Conservation (phyloP, 495 filamentous ascomycete genomes). For the Pyrenula massariospora region DNA sequence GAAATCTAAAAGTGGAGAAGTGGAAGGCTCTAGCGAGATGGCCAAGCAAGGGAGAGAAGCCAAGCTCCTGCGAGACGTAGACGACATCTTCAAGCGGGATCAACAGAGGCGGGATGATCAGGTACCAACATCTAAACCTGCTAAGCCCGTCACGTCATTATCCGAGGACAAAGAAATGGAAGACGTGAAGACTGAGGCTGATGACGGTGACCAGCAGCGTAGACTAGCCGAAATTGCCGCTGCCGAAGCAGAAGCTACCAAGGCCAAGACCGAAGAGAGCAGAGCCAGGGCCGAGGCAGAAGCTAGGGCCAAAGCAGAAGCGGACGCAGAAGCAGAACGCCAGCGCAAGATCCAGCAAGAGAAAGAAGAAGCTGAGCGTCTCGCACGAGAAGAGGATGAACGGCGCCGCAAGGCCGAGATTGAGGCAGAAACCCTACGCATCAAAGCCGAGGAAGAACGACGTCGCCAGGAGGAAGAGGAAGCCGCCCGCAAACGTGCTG, state of each 20-base stretch:
- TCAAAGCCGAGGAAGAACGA: conserved; percentile 25
- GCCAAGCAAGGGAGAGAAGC: conserved; percentile 21
- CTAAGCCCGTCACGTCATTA: conserved; percentile 2
- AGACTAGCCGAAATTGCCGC: conserved; percentile 2
- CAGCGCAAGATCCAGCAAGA: conserved; percentile 19
- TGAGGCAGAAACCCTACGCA: conserved; percentile 8
- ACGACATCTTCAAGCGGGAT: conserved; percentile 30
- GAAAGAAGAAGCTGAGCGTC: conserved; percentile 16
- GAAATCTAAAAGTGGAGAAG: conserved; percentile 8
- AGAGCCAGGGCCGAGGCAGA: conserved; percentile 11
- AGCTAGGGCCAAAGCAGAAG: conserved; percentile 8
- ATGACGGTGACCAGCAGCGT: conserved; percentile 5
- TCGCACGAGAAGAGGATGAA: neutral
- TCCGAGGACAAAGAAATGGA: conserved; percentile 4
- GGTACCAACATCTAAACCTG: neutral
- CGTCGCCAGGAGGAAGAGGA: conserved; percentile 28
- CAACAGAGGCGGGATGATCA: conserved; percentile 3
- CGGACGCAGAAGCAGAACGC: conserved; percentile 29
- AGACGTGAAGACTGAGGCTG: conserved; percentile 5
- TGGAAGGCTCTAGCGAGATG: conserved; percentile 2
- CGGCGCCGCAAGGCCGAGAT: neutral
- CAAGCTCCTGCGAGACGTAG: conserved; percentile 29
- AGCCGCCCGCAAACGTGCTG: conserved; percentile 34
- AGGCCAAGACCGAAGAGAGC: conserved; percentile 1
- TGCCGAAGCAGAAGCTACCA: conserved; percentile 2